Conservation (phyloP, 2,329 filamentous ascomycete genomes). For the Epichloe scottii region DNA sequence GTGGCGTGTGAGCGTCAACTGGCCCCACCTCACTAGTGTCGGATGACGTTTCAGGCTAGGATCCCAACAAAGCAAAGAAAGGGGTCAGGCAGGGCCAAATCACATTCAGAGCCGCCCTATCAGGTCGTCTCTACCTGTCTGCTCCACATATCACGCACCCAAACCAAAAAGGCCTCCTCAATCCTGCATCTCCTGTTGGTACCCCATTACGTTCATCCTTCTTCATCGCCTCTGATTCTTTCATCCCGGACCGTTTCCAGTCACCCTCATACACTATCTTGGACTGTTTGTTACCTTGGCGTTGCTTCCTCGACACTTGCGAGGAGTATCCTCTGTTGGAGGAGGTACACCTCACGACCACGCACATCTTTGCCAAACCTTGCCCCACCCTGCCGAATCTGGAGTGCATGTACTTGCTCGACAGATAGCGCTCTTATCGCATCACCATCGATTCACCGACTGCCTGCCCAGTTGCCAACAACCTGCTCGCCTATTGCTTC, state of each 20-base stretch:
- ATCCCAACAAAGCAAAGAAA: not conserved
- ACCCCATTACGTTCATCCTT: not conserved
- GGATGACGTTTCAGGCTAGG: not conserved
- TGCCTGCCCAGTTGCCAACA: not conserved
- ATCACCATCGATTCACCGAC: not conserved
- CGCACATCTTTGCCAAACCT: not conserved
- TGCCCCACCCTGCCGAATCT: not conserved
- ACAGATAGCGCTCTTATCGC: constrained; percentile 4
- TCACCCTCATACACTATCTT: not conserved
- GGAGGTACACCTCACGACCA: not conserved
- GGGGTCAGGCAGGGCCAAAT: not conserved
- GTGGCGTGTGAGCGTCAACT: too few species aligned
- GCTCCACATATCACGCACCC: not conserved
- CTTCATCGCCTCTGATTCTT: not conserved
- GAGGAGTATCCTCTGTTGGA: not conserved
- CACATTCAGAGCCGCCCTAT: not conserved
- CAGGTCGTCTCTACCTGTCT: too few species aligned
- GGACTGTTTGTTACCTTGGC: not conserved
- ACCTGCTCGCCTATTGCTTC: not conserved
- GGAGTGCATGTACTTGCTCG: not conserved
- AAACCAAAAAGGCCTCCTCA: not conserved
- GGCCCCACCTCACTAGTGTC: too few species aligned
- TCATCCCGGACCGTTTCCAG: not conserved
- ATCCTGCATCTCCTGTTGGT: not conserved
- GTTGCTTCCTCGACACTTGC: not conserved